Conservation (phyloP, 2,329 filamentous ascomycete species). For the Cryphonectria parasitica region DNA sequence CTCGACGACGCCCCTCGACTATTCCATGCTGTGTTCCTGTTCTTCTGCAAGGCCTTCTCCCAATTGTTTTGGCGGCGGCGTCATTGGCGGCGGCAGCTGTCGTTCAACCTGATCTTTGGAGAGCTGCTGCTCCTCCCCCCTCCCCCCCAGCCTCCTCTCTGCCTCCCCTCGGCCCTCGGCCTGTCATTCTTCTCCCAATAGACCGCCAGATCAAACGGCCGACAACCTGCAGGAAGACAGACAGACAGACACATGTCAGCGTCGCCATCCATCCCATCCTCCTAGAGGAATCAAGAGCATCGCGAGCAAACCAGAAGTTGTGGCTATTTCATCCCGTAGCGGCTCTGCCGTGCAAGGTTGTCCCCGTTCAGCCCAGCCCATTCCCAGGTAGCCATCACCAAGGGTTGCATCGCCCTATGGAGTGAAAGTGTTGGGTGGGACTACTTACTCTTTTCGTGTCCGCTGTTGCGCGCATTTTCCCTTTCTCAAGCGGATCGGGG, state of each 20-base stretch:
- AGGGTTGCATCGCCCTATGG: conserved; percentile 26
- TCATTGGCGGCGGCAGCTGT: not conserved
- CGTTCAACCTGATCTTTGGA: not conserved
- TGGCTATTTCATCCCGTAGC: conserved; percentile 1
- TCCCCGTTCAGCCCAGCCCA: not conserved
- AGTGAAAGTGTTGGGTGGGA: conserved; percentile 11
- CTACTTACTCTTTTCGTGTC: conserved; percentile 17
- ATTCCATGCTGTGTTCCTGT: conserved; percentile 25
- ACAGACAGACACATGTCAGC: not conserved
- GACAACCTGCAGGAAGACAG: conserved; percentile 15
- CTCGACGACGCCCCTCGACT: conserved; percentile 17
- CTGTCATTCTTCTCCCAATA: conserved; percentile 16
- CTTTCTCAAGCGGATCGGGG: conserved; percentile 22
- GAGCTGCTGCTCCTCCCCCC: not conserved
- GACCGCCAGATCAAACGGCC: conserved; percentile 22
- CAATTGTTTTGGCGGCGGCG: conserved; percentile 5
- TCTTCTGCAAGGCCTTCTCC: conserved; percentile 24
- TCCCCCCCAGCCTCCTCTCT: not conserved
- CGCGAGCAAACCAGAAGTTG: not conserved
- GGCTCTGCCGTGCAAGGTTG: conserved; percentile 19
- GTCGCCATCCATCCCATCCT: not conserved
- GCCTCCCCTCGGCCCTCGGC: conserved; percentile 1
- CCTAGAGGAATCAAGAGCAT: not conserved
- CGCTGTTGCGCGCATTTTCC: conserved; percentile 19
- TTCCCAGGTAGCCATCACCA: conserved; percentile 7